A percentile compares a stretch with the other conserved stretches of the same genome.
These are phyloP conservation scores for Diatrype stigma DNA, from an alignment of 2,329 filamentous ascomycete species.

Conservation along the genomic window DNA sequence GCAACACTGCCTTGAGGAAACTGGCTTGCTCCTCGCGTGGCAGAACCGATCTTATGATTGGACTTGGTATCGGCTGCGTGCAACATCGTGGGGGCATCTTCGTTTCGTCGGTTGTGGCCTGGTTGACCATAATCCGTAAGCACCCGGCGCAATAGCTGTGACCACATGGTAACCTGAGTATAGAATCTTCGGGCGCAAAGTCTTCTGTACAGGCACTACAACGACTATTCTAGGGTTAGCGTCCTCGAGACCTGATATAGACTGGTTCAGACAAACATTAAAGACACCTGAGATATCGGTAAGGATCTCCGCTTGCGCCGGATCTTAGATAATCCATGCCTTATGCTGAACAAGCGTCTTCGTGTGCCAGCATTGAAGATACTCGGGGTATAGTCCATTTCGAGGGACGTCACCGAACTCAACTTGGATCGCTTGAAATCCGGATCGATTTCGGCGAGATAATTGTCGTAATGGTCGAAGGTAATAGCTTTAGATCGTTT, in stretches of 20 bases:
- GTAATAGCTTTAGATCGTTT: slow-evolving; percentile 36
- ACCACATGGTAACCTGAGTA: slow-evolving; percentile 52
- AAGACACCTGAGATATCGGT: slow-evolving; percentile 24
- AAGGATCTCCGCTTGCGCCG: slow-evolving; percentile 36
- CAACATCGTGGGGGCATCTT: slow-evolving; percentile 62
- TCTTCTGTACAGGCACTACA: slow-evolving; percentile 56
- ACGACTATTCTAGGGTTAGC: slow-evolving; percentile 34
- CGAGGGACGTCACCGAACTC: slow-evolving; percentile 27
- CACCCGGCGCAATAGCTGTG: slow-evolving; percentile 56
- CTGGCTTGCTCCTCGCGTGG: slow-evolving; percentile 46
- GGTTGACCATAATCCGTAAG: slow-evolving; percentile 48
- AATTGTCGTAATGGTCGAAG: slow-evolving; percentile 50
- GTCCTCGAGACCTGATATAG: slow-evolving; percentile 2
- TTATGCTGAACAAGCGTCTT: slow-evolving; percentile 42
- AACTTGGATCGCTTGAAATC: slow-evolving; percentile 40
- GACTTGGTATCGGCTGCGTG: slow-evolving; percentile 48
- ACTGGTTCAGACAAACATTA: slow-evolving; percentile 19
- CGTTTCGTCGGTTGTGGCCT: slow-evolving; percentile 52
- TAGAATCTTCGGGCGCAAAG: slow-evolving; percentile 36
- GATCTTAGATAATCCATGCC: slow-evolving; percentile 40
- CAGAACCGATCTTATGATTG: slow-evolving; percentile 45
- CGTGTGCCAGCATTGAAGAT: slow-evolving; percentile 42
- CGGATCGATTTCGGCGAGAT: slow-evolving; percentile 41
- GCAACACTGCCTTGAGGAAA: slow-evolving; percentile 54
- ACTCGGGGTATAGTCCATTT: slow-evolving; percentile 32